Percentiles rank a stretch among this genome's conserved stretches.
phyloP scores from a whole-genome alignment of 805 yeast species.

The Lipomyces mesembrius region DNA sequence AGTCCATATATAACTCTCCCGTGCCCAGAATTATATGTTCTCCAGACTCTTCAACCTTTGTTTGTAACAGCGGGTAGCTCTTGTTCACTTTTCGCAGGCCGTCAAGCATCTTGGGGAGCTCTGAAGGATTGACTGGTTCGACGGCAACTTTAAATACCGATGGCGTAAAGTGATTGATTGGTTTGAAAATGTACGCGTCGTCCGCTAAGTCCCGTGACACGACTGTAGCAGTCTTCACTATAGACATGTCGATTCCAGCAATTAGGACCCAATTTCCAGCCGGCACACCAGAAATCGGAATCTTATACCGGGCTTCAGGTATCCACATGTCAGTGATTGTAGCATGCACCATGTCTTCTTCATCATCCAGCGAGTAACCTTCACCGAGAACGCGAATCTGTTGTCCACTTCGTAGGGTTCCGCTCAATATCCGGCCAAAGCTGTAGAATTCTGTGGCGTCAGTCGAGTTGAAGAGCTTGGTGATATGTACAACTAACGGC shows the following conservation, averaged over 20 bases:
- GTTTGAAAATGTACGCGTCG: constrained; percentile 47
- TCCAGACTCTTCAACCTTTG: constrained; percentile 87
- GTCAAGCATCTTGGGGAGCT: constrained; percentile 71
- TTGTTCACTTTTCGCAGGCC: constrained; percentile 67
- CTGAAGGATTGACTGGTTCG: constrained; percentile 80
- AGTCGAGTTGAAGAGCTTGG: constrained; percentile 61
- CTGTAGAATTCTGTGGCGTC: constrained; percentile 61
- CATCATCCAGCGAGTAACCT: constrained; percentile 52
- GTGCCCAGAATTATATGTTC: constrained; percentile 79
- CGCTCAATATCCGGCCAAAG: constrained; percentile 65
- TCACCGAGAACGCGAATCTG: constrained; percentile 63
- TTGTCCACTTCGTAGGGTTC: constrained; percentile 57
- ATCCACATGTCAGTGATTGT: constrained; percentile 49
- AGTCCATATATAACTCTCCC: constrained; percentile 89
- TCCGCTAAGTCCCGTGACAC: constrained; percentile 42
- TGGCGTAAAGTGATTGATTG: constrained; percentile 52
- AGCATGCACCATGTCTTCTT: constrained; percentile 55
- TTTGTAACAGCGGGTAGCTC: constrained; percentile 65
- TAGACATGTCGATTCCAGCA: constrained; percentile 61
- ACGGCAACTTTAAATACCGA: constrained; percentile 81
- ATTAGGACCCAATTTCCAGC: constrained; percentile 74
- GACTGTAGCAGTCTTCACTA: constrained; percentile 68
- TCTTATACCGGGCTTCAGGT: constrained; percentile 72
- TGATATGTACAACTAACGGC: constrained; percentile 57
- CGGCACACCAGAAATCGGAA: constrained; percentile 57